phyloP scores from a whole-genome alignment of 768 basidiomycete genomes.

The Boletus rubroflammeus region DNA sequence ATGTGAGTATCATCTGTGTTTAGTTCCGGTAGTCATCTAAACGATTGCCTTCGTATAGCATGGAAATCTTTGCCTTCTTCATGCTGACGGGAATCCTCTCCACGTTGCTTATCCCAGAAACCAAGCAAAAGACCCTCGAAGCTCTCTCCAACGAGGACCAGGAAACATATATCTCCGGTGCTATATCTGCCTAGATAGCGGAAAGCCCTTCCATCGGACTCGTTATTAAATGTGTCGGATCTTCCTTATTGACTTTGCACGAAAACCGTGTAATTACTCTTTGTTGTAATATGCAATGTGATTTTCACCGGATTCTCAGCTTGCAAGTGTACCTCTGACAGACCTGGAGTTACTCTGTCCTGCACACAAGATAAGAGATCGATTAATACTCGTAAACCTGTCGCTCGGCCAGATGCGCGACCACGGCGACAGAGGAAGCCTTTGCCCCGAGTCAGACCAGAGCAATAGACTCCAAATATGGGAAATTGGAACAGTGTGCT shows the following conservation, averaged over 20 bases:
- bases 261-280: background rate
- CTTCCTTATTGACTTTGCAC: background rate
- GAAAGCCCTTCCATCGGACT: background rate
- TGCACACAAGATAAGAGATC: background rate
- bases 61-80: slow-evolving; percentile 81
- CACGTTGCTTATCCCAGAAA: slow-evolving; percentile 77
- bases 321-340: no score
- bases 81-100: slow-evolving; percentile 85
- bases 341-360: background rate
- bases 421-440: no score
- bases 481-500: background rate
- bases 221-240: background rate
- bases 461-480: no score
- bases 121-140: slow-evolving; percentile 63
- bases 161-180: slow-evolving; percentile 47
- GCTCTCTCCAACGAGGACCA: slow-evolving; percentile 73
- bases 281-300: slow-evolving; percentile 6
- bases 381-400: background rate
- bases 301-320: background rate
- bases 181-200: slow-evolving; percentile 9
- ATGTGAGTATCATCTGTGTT: slow-evolving; percentile 45
- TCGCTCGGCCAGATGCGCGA: background rate
- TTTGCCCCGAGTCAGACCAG: background rate
- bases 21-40: background rate
- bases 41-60: slow-evolving; percentile 32